A percentile compares a stretch with the other conserved stretches of the same genome.
Evolutionary conservation across 164 flowering plant genomes (phyloP).

Genomic region (Magnolia changhungtana): DNA sequence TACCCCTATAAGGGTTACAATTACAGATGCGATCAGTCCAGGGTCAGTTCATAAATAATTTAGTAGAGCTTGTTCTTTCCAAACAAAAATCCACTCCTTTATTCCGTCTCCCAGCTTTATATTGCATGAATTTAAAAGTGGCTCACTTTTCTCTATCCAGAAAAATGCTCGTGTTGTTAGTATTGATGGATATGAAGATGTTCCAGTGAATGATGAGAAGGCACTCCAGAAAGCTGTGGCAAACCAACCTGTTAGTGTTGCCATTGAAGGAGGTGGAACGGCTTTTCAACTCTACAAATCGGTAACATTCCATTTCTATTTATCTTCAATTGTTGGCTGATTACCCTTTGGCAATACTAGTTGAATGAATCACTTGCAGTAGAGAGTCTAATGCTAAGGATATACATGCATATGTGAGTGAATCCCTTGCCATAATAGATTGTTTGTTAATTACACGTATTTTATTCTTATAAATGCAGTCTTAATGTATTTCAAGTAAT

Average conservation of each 20-base stretch:
- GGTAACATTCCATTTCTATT: constrained; percentile 31
- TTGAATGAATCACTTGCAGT: too few species aligned
- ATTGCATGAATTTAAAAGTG: not conserved
- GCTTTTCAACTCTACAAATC: constrained; percentile 69
- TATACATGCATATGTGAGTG: too few species aligned
- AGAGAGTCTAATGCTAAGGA: too few species aligned
- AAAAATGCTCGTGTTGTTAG: constrained; percentile 64
- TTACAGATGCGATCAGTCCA: constrained; percentile 44
- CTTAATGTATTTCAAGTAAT: too few species aligned
- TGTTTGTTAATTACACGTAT: too few species aligned
- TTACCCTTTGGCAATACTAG: too few species aligned
- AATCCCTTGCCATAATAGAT: too few species aligned
- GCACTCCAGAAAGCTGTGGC: constrained; percentile 80
- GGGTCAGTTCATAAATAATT: constrained; percentile 33
- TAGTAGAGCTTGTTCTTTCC: not conserved
- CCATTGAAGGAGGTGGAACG: constrained; percentile 81
- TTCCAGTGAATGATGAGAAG: constrained; percentile 48
- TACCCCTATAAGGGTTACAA: constrained; percentile 70
- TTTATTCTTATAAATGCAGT: too few species aligned
- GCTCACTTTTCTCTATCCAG: constrained; percentile 29
- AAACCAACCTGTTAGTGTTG: constrained; percentile 81
- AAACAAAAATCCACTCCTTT: too few species aligned
- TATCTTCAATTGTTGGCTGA: not conserved
- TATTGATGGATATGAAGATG: constrained; percentile 84
- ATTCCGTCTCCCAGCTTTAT: too few species aligned